Conservation (phyloP, 2,329 filamentous ascomycete genomes). For the Calonectria hawksworthii region DNA sequence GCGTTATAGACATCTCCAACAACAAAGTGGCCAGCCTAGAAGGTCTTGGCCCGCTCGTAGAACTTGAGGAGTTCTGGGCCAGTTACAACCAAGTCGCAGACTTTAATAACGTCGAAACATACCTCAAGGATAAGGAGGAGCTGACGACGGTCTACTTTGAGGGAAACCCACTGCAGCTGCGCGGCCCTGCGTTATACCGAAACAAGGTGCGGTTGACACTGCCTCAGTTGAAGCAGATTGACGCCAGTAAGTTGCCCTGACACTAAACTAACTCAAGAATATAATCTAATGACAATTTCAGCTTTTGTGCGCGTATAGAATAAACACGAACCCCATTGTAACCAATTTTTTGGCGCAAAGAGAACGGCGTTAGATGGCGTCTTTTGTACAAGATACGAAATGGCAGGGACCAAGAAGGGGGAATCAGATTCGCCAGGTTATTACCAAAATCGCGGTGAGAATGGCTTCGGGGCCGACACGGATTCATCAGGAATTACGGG, state of each 20-base stretch:
- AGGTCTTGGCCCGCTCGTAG: constrained; percentile 76
- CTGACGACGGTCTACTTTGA: constrained; percentile 96
- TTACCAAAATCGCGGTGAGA: constrained; percentile 7
- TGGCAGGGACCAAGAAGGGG: constrained; percentile 13
- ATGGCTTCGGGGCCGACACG: constrained; percentile 21
- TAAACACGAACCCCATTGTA: constrained; percentile 8
- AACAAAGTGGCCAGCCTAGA: constrained; percentile 84
- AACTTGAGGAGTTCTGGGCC: constrained; percentile 94
- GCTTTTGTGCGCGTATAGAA: constrained; percentile 51
- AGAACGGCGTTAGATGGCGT: constrained; percentile 42
- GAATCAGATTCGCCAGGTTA: background rate
- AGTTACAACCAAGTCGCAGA: constrained; percentile 87
- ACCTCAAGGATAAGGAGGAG: constrained; percentile 82
- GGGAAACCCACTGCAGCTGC: constrained; percentile 88
- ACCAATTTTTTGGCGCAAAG: constrained; percentile 21
- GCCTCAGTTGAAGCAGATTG: constrained; percentile 92
- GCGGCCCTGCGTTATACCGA: constrained; percentile 86
- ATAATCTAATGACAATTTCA: constrained; percentile 28
- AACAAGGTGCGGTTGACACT: constrained; percentile 93
- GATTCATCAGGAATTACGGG: background rate
- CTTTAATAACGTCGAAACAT: constrained; percentile 85
- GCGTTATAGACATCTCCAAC: constrained; percentile 89
- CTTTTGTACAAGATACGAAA: constrained; percentile 29
- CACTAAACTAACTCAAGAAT: background rate
- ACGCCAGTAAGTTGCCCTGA: constrained; percentile 83